Base-by-base conservation (phyloP, 176 grass and related monocot species). In the Dendrocalamus sinicus region DNA sequence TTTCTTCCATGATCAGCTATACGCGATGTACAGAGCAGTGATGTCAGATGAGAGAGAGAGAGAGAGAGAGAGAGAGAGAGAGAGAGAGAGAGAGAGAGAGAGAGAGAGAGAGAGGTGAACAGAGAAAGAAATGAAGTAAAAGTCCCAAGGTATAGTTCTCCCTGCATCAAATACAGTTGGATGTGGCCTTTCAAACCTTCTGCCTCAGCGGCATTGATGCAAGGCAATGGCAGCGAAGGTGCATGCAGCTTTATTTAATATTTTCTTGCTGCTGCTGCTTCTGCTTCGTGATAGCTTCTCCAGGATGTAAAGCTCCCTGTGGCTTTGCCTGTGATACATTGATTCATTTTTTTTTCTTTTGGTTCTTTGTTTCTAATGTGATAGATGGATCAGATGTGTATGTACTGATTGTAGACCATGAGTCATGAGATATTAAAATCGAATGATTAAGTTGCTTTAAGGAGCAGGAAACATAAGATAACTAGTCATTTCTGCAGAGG, bases 1-100 rank as follows among this genome's bases (percentile, higher is more conserved):
- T 91, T 91, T 85, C 83, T 91, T 93, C 70, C 63, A 73, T 57
- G 82, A 79, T 77, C 84, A 82, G 91, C 66, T 65, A 81, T 62
- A 19, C 52, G 16, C 68, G 30, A 63, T 57, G 77, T 43, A 68
- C 28, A 71, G 37, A 51, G 41, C 75, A 84, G 20, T 32, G 35
- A 26, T 76, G 57, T 67, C 35, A 81, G 77, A 32, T 19, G 50
- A 52, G 46, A n/a, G n/a, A n/a, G n/a, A n/a, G n/a, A n/a, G n/a
- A n/a, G n/a, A n/a, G 59, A 9, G 70, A 28, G 43, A n/a, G 70
- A 28, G 43, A 26, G 26, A n/a, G 39, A 62, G 46, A 43, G 52
- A n/a, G 50, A 51, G 45, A 26, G 26, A n/a, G 26, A 26, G 26
- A 26, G 26, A n/a, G 26, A 26, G 26, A 26, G 10, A 16, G 19